These are phyloP conservation scores for Cercospora brassicicola DNA, from an alignment of 2,329 filamentous ascomycete genomes.

Conservation along the genomic window DNA sequence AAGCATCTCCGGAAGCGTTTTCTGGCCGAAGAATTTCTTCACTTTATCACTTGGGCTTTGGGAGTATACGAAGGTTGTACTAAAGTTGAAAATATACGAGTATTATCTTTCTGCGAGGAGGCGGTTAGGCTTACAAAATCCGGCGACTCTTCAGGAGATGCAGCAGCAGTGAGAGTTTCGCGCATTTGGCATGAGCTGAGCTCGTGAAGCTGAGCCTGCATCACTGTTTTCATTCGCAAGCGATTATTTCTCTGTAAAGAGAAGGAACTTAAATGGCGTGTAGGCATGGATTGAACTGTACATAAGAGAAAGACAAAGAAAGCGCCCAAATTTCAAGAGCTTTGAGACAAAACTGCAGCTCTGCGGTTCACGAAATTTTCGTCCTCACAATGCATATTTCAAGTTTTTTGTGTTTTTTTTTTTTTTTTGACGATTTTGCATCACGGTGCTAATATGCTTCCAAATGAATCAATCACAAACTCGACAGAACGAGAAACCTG, in stretches of 20 bases:
- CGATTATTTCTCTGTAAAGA: background rate
- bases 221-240: background rate
- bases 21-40: conserved; percentile 55
- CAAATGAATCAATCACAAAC: too few relatives aligned
- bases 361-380: too few relatives aligned
- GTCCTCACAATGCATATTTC: too few relatives aligned
- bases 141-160: conserved; percentile 11
- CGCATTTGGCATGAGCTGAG: background rate
- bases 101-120: conserved; percentile 53
- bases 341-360: background rate
- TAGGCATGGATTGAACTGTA: background rate
- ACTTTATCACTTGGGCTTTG: conserved; percentile 55
- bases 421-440: too few relatives aligned
- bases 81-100: conserved; percentile 62
- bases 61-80: conserved; percentile 56
- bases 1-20: conserved; percentile 50
- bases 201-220: background rate
- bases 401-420: too few relatives aligned
- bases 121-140: conserved; percentile 23
- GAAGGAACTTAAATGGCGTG: background rate
- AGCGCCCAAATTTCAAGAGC: background rate
- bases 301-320: background rate
- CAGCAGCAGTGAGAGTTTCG: background rate
- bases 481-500: too few relatives aligned
- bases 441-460: too few relatives aligned